phyloP scores from a whole-genome alignment of 139 green algal species.

The Micractinium sp. region DNA sequence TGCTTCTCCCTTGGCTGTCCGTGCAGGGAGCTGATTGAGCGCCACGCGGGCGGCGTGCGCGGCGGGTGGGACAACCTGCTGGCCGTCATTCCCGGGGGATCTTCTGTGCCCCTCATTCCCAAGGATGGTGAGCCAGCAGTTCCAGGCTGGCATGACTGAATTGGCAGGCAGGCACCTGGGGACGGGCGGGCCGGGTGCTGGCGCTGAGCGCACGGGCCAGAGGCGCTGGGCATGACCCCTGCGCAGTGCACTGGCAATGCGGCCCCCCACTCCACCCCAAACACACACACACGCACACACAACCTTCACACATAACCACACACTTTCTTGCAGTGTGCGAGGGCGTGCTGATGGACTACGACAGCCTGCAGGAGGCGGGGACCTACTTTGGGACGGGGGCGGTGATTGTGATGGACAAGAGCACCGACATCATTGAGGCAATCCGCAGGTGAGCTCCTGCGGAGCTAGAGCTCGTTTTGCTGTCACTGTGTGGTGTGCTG shows the following conservation, averaged over 20 bases:
- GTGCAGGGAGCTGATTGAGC: slow-evolving; percentile 49
- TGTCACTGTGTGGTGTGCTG: not conserved
- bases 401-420: slow-evolving; percentile 85
- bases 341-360: slow-evolving; percentile 80
- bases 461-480: no score
- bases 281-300: no score
- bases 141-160: no score
- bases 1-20: not conserved
- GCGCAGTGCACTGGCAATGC: no score
- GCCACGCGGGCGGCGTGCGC: slow-evolving; percentile 55
- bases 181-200: no score
- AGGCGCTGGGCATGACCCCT: no score
- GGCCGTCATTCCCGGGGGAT: slow-evolving; percentile 42
- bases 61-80: slow-evolving; percentile 49
- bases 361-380: slow-evolving; percentile 68
- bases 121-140: slow-evolving; percentile 3
- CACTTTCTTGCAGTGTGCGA: slow-evolving; percentile 44
- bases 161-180: no score
- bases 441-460: slow-evolving; percentile 20
- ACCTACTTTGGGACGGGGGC: slow-evolving; percentile 75
- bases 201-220: no score
- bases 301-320: no score
- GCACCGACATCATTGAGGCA: slow-evolving; percentile 74
- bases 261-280: no score
- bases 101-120: slow-evolving; percentile 40